phyloP scores from a whole-genome alignment of 1,284 basidiomycete genomes.

The Sporisorium sorghi region DNA sequence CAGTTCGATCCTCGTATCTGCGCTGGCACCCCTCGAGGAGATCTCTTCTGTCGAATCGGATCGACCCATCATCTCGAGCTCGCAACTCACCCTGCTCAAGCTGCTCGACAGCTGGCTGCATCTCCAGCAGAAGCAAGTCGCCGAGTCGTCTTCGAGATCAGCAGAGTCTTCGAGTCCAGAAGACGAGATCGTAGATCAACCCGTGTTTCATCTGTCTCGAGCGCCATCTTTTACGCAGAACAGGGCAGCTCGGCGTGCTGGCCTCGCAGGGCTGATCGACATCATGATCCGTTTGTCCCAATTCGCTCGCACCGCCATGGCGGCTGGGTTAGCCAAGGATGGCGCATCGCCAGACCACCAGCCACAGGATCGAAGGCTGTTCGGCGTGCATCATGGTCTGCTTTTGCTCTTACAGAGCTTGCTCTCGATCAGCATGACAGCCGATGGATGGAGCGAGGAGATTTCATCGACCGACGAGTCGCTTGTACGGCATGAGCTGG shows the following conservation, averaged over 20 bases:
- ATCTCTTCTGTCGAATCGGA: constrained; percentile 11
- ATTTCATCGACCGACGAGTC: neutral
- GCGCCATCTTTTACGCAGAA: neutral
- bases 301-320: constrained; percentile 46
- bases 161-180: no score
- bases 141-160: constrained; percentile 3
- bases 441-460: constrained; percentile 34
- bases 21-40: constrained; percentile 27
- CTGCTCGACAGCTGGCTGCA: constrained; percentile 54
- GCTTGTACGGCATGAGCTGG: neutral
- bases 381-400: constrained; percentile 47
- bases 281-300: constrained; percentile 27
- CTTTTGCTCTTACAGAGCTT: constrained; percentile 48
- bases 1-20: constrained; percentile 25
- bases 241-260: neutral
- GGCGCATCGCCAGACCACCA: constrained; percentile 21
- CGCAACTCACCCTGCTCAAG: constrained; percentile 53
- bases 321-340: constrained; percentile 23
- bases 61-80: constrained; percentile 28
- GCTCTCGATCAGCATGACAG: constrained; percentile 43
- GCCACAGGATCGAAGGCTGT: constrained; percentile 39
- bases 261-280: constrained; percentile 25
- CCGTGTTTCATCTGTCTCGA: neutral
- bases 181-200: no score
- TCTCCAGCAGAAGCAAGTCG: constrained; percentile 14